Evolutionary conservation across 768 basidiomycete genomes (phyloP).

Genomic region (Pleurotus salmoneostramineus): DNA sequence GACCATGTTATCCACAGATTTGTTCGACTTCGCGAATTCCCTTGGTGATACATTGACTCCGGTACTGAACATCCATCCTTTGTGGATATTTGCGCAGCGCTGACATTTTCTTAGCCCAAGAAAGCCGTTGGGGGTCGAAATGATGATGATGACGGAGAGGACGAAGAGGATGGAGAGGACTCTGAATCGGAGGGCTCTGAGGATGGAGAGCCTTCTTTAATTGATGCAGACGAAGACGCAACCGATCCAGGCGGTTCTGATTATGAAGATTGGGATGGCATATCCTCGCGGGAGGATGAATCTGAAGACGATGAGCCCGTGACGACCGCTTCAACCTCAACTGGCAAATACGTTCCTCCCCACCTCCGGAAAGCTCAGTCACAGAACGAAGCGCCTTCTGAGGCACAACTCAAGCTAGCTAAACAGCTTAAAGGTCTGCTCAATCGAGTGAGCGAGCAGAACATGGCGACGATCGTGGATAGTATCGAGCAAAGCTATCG

Average conservation of each 20-base stretch:
- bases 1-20: constrained; percentile 30
- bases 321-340: constrained; percentile 8
- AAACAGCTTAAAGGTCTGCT: constrained; percentile 83
- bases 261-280: constrained; percentile 37
- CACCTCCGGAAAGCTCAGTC: constrained; percentile 50
- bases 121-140: not conserved
- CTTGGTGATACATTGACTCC: constrained; percentile 15
- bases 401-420: constrained; percentile 51
- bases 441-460: constrained; percentile 93
- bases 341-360: constrained; percentile 73
- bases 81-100: too few relatives aligned
- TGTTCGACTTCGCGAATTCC: constrained; percentile 49
- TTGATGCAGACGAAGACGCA: constrained; percentile 12
- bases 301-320: not conserved
- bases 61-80: not conserved
- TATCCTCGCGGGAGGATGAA: constrained; percentile 5
- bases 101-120: constrained; percentile 10
- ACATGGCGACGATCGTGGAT: constrained; percentile 70
- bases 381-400: constrained; percentile 26
- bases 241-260: constrained; percentile 18
- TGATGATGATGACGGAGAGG: constrained; percentile 19
- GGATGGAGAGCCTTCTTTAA: constrained; percentile 18
- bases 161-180: constrained; percentile 20
- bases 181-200: constrained; percentile 21
- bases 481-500: constrained; percentile 76